Conservation (phyloP, 495 filamentous ascomycete genomes). For the Penicillium alfredii region DNA sequence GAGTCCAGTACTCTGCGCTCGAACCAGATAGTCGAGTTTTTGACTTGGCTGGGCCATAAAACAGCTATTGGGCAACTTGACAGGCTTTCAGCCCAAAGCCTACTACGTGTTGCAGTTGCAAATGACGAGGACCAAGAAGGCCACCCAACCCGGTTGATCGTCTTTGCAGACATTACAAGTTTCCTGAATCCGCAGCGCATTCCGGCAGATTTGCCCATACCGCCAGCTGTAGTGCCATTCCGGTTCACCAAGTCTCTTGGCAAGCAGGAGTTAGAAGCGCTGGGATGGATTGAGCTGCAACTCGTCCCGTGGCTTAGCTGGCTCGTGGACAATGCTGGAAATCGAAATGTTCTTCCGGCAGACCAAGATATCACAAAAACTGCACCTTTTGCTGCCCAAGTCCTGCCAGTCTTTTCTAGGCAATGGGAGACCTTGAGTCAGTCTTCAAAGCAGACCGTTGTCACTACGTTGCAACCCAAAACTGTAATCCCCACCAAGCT, state of each 20-base stretch:
- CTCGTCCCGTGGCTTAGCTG: conserved; percentile 78
- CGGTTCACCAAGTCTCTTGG: conserved; percentile 60
- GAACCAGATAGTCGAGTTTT: conserved; percentile 69
- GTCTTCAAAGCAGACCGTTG: conserved; percentile 58
- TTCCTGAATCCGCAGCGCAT: conserved; percentile 72
- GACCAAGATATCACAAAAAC: conserved; percentile 62
- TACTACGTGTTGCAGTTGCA: conserved; percentile 77
- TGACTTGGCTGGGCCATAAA: conserved; percentile 72
- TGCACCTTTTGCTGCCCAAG: conserved; percentile 66
- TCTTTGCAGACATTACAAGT: conserved; percentile 65
- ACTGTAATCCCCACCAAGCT: conserved; percentile 85
- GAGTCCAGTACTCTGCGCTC: conserved; percentile 68
- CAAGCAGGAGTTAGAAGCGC: conserved; percentile 59
- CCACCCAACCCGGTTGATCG: conserved; percentile 58
- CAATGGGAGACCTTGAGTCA: conserved; percentile 73
- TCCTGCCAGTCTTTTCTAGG: conserved; percentile 78
- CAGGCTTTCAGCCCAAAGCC: conserved; percentile 48
- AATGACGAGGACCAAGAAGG: conserved; percentile 59
- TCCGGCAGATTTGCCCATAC: conserved; percentile 73
- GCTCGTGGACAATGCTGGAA: conserved; percentile 58
- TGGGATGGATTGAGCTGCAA: conserved; percentile 79
- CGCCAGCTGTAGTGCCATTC: conserved; percentile 77
- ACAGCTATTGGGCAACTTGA: conserved; percentile 64
- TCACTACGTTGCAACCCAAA: conserved; percentile 53
- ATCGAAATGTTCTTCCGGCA: conserved; percentile 34